These are phyloP conservation scores for Xylaria sp. DNA, from an alignment of 2,329 filamentous ascomycete genomes.

Conservation along the genomic window DNA sequence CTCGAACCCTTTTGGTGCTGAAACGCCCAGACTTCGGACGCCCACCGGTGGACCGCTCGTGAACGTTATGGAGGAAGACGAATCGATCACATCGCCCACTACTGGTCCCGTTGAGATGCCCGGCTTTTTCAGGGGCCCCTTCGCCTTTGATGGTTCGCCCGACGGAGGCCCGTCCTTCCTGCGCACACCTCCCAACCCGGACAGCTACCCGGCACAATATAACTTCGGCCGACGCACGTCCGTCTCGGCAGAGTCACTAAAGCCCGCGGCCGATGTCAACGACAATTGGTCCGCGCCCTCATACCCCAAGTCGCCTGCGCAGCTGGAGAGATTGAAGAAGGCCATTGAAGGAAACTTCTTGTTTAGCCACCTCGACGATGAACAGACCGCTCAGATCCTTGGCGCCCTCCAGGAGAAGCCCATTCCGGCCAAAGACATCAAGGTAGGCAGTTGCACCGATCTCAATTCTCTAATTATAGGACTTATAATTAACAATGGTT, in stretches of 20 bases:
- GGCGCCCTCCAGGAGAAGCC: slow-evolving; percentile 91
- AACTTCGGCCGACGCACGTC: slow-evolving; percentile 91
- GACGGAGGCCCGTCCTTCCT: slow-evolving; percentile 43
- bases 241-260: slow-evolving; percentile 92
- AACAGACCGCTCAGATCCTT: slow-evolving; percentile 80
- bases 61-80: slow-evolving; percentile 73
- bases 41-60: slow-evolving; percentile 39
- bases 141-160: slow-evolving; percentile 39
- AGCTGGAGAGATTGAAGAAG: slow-evolving; percentile 69
- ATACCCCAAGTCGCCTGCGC: slow-evolving; percentile 77
- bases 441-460: slow-evolving; percentile 40
- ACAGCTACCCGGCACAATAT: slow-evolving; percentile 84
- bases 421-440: slow-evolving; percentile 82
- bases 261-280: slow-evolving; percentile 74
- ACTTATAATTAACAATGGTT: background rate
- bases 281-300: slow-evolving; percentile 87
- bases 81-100: slow-evolving; percentile 70
- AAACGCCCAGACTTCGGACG: slow-evolving; percentile 34
- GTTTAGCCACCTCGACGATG: slow-evolving; percentile 90
- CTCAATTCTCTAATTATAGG: background rate
- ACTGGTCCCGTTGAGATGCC: slow-evolving; percentile 51
- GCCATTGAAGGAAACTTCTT: slow-evolving; percentile 89
- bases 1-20: slow-evolving; percentile 67
- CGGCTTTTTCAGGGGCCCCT: slow-evolving; percentile 45
- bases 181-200: slow-evolving; percentile 49